phyloP scores from a whole-genome alignment of 2,329 filamentous ascomycete species.

The Penicillium sp. region DNA sequence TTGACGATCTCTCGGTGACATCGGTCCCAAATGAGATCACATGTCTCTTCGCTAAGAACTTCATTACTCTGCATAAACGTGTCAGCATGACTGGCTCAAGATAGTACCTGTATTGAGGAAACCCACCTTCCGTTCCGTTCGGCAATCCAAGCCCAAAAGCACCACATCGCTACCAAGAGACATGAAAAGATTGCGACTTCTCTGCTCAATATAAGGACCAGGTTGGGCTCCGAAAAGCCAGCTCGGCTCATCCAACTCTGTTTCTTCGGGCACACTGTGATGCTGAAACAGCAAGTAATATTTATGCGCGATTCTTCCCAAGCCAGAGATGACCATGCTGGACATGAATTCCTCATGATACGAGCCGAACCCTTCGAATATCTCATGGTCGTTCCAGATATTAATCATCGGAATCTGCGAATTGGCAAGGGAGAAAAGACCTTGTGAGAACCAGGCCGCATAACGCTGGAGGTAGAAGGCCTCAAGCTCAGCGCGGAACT shows the following conservation, averaged over 20 bases:
- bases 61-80: slow-evolving; percentile 54
- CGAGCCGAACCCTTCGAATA: slow-evolving; percentile 86
- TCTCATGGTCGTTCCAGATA: slow-evolving; percentile 93
- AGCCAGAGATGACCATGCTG: slow-evolving; percentile 78
- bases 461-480: slow-evolving; percentile 83
- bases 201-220: slow-evolving; percentile 85
- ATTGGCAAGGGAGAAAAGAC: slow-evolving; percentile 84
- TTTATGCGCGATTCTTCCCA: slow-evolving; percentile 91
- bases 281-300: slow-evolving; percentile 99
- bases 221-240: slow-evolving; percentile 76
- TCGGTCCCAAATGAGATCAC: slow-evolving; percentile 79
- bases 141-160: slow-evolving; percentile 81
- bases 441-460: slow-evolving; percentile 92
- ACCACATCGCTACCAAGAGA: slow-evolving; percentile 71
- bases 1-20: slow-evolving; percentile 75
- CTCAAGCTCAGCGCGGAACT: slow-evolving; percentile 85
- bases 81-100: slow-evolving; percentile 17
- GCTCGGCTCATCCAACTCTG: slow-evolving; percentile 75
- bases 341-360: slow-evolving; percentile 90
- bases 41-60: slow-evolving; percentile 72
- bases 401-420: slow-evolving; percentile 98
- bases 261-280: slow-evolving; percentile 77
- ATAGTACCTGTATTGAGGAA: background rate
- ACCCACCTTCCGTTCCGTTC: slow-evolving; percentile 71
- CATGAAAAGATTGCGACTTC: slow-evolving; percentile 80